Evolutionary conservation across 257 asterid species (phyloP).

Genomic region (Solanum ossicruentum): DNA sequence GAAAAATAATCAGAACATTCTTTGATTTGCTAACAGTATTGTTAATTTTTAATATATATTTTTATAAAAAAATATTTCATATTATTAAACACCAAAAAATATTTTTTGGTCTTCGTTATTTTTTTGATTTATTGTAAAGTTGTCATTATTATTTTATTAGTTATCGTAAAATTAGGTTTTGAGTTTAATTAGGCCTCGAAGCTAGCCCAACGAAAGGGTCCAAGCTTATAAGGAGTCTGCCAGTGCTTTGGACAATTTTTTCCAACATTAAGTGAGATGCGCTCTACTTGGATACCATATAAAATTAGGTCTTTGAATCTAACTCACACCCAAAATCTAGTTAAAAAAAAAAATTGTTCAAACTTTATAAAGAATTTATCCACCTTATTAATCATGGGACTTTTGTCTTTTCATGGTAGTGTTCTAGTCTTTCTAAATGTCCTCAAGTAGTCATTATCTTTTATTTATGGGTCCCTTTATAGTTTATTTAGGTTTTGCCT

Average conservation of each 20-base stretch:
- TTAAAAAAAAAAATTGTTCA: too few relatives aligned
- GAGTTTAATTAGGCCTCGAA: accelerated
- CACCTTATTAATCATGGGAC: accelerated
- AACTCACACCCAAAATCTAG: too few relatives aligned
- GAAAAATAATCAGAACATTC: neutral
- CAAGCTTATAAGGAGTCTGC: too few relatives aligned
- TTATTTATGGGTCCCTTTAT: neutral
- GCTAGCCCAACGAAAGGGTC: too few relatives aligned
- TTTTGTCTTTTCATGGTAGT: neutral
- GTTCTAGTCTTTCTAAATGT: too few relatives aligned
- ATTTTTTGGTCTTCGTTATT: neutral
- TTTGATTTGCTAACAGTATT: neutral
- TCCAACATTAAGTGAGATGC: too few relatives aligned
- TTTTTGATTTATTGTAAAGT: neutral
- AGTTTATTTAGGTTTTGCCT: neutral
- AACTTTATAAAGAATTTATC: too few relatives aligned
- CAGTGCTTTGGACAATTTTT: too few relatives aligned
- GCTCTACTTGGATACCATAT: too few relatives aligned
- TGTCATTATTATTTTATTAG: neutral
- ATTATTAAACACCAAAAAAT: neutral
- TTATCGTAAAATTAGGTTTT: too few relatives aligned
- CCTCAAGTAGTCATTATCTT: neutral
- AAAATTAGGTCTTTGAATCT: too few relatives aligned
- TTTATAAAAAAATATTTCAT: neutral
- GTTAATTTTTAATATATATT: neutral